phyloP scores from a whole-genome alignment of 495 filamentous ascomycete species.

The Lepidopterella palustris region DNA sequence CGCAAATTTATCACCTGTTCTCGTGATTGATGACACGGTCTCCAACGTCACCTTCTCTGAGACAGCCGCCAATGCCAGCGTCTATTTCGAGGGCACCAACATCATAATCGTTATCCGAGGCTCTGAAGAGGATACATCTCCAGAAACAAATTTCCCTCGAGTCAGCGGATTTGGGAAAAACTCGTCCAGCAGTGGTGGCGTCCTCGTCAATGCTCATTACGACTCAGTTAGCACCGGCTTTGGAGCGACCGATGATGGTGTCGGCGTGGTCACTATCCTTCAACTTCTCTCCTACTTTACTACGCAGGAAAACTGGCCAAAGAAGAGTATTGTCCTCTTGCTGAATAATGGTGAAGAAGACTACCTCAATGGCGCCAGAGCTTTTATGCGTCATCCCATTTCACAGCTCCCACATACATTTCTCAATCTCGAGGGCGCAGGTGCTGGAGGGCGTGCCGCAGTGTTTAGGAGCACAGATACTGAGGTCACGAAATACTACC shows the following conservation, averaged over 20 bases:
- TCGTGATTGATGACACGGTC: constrained; percentile 47
- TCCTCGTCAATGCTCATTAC: constrained; percentile 92
- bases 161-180: too few species aligned
- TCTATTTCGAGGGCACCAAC: constrained; percentile 90
- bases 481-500: constrained; percentile 77
- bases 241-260: constrained; percentile 90
- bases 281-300: constrained; percentile 90
- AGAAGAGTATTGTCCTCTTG: constrained; percentile 72
- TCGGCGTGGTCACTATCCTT: constrained; percentile 77
- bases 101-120: constrained; percentile 88
- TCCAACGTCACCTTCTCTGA: constrained; percentile 66
- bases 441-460: constrained; percentile 82
- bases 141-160: too few species aligned
- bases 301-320: constrained; percentile 63
- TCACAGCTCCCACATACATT: constrained; percentile 73
- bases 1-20: not conserved
- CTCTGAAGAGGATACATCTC: constrained; percentile 61
- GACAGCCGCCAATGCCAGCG: constrained; percentile 41
- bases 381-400: constrained; percentile 77
- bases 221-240: constrained; percentile 88
- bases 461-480: constrained; percentile 82
- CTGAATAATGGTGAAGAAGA: constrained; percentile 98
- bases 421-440: constrained; percentile 90
- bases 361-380: constrained; percentile 80
- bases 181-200: constrained; percentile 59